phyloP scores from a whole-genome alignment of 2,329 filamentous ascomycete genomes.

The Dissoconium aciculare region DNA sequence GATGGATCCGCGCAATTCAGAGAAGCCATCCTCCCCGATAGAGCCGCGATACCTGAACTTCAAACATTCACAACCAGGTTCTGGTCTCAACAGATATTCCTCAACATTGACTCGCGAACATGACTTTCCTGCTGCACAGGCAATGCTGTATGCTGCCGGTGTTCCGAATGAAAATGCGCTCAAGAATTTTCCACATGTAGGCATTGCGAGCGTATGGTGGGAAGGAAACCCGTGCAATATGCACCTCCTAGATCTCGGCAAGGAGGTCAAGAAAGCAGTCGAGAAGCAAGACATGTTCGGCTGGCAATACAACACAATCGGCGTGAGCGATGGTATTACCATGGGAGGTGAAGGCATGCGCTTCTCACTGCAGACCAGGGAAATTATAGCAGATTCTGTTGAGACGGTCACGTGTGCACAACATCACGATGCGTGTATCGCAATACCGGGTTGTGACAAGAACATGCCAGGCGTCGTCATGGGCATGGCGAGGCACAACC shows the following conservation, averaged over 20 bases:
- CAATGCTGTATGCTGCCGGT: constrained; percentile 89
- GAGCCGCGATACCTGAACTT: constrained; percentile 43
- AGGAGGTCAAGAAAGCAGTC: constrained; percentile 70
- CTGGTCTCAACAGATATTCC: constrained; percentile 73
- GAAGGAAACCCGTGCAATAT: constrained; percentile 82
- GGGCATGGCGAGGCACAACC: constrained; percentile 79
- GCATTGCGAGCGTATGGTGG: constrained; percentile 90
- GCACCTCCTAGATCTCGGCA: constrained; percentile 69
- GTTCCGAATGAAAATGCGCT: constrained; percentile 71
- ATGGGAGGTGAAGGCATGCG: constrained; percentile 95
- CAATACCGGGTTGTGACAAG: constrained; percentile 90
- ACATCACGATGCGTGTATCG: constrained; percentile 83
- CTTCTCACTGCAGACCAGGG: constrained; percentile 76
- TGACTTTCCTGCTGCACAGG: constrained; percentile 85
- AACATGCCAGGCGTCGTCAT: constrained; percentile 80
- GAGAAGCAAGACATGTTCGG: constrained; percentile 66
- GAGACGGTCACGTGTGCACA: constrained; percentile 88
- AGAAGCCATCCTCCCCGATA: constrained; percentile 25
- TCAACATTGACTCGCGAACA: constrained; percentile 66
- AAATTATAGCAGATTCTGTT: constrained; percentile 87
- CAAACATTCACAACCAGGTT: constrained; percentile 37
- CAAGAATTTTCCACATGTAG: constrained; percentile 82
- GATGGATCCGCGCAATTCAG: constrained; percentile 25
- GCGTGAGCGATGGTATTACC: constrained; percentile 81
- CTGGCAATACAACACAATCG: constrained; percentile 85